Conservation (phyloP, 441 rosid genomes). For the Bruguiera hainesii region DNA sequence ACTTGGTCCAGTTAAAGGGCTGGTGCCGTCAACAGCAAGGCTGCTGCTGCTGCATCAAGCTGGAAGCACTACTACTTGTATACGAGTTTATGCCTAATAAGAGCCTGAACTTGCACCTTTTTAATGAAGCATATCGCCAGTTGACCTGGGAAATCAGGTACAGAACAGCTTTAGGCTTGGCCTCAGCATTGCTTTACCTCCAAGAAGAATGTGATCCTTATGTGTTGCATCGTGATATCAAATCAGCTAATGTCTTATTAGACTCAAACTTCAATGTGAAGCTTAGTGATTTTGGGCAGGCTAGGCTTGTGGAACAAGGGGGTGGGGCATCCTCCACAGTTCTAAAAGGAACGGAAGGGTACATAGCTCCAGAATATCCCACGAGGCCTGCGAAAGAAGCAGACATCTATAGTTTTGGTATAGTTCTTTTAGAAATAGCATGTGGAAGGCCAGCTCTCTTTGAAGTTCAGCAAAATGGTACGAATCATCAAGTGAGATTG, state of each 20-base stretch:
- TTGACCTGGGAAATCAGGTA: conserved; percentile 18
- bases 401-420: conserved; percentile 25
- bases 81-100: conserved; percentile 19
- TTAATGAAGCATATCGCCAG: too few species aligned
- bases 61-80: conserved; percentile 11
- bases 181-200: conserved; percentile 9
- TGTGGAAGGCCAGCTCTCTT: conserved; percentile 16
- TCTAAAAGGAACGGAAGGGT: conserved; percentile 10
- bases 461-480: not conserved
- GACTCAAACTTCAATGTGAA: conserved; percentile 24
- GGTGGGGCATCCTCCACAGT: conserved; percentile 15
- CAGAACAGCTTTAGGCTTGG: conserved; percentile 17
- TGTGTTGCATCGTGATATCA: conserved; percentile 26
- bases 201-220: conserved; percentile 16
- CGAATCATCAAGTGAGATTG: not conserved
- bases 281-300: conserved; percentile 25
- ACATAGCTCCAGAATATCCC: conserved; percentile 16
- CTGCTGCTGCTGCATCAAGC: not conserved
- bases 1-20: conserved; percentile 22
- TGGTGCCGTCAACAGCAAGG: conserved; percentile 20
- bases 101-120: conserved; percentile 13
- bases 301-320: conserved; percentile 27
- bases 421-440: conserved; percentile 21
- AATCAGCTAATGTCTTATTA: conserved; percentile 20
- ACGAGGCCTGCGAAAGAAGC: conserved; percentile 14